Conservation (phyloP, 805 yeast genomes). For the Saccharomycopsis sp. region DNA sequence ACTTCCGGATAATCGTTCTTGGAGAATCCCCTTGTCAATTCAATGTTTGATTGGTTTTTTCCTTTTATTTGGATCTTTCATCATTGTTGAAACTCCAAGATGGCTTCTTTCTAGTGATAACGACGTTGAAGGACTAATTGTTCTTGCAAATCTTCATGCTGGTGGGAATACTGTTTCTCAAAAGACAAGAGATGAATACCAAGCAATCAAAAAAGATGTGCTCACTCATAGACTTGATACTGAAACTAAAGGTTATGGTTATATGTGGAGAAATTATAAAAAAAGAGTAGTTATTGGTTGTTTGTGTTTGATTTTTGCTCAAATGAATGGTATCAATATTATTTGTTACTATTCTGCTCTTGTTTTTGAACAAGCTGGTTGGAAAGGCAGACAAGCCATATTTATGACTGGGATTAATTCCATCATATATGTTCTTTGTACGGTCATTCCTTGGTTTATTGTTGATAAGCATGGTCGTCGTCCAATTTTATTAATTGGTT, state of each 20-base stretch:
- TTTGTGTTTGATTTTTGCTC: slow-evolving; percentile 88
- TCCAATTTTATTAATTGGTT: slow-evolving; percentile 72
- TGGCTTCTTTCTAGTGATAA: slow-evolving; percentile 80
- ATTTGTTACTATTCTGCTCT: slow-evolving; percentile 89
- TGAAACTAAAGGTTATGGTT: slow-evolving; percentile 53
- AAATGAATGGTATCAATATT: slow-evolving; percentile 86
- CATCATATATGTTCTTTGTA: slow-evolving; percentile 47
- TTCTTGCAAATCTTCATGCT: slow-evolving; percentile 73
- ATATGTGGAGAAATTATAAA: slow-evolving; percentile 68
- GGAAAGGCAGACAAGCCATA: slow-evolving; percentile 81
- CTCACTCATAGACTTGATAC: slow-evolving; percentile 73
- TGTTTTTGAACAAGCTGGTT: slow-evolving; percentile 92
- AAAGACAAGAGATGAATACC: slow-evolving; percentile 60
- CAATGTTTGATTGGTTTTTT: slow-evolving; percentile 68
- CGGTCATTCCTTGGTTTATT: slow-evolving; percentile 84
- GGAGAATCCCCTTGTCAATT: slow-evolving; percentile 71
- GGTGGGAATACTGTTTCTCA: slow-evolving; percentile 66
- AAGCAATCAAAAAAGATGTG: slow-evolving; percentile 74
- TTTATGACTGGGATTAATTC: slow-evolving; percentile 82
- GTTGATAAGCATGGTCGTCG: slow-evolving; percentile 90
- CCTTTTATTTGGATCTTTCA: slow-evolving; percentile 61
- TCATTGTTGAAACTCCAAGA: slow-evolving; percentile 81
- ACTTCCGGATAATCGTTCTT: slow-evolving; percentile 48
- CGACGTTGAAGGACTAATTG: slow-evolving; percentile 74
- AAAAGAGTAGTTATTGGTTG: slow-evolving; percentile 78